A percentile compares a stretch with the other conserved stretches of the same genome.
These are phyloP conservation scores for Setaria viridis DNA, from an alignment of 202 grass and related monocot species.

Conservation along the genomic window DNA sequence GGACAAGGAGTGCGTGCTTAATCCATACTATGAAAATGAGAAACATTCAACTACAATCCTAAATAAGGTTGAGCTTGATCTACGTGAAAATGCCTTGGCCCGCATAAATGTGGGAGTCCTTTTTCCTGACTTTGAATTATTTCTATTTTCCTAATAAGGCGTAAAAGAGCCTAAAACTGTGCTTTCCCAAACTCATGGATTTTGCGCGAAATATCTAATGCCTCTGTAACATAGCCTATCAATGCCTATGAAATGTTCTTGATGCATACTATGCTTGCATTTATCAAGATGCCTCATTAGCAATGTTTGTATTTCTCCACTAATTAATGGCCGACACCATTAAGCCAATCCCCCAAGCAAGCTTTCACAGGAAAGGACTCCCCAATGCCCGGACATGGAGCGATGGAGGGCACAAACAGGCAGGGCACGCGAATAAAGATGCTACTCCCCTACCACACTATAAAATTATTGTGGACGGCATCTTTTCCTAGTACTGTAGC, in stretches of 20 bases:
- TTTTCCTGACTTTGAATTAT: not conserved
- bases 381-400: not conserved
- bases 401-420: conserved; percentile 24
- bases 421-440: conserved; percentile 52
- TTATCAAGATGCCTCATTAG: not conserved
- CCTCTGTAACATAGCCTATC: not conserved
- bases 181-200: not conserved
- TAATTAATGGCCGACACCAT: conserved; percentile 60
- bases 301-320: not conserved
- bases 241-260: not conserved
- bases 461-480: conserved; percentile 46
- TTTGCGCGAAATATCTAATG: not conserved
- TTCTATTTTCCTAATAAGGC: no score
- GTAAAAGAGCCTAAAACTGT: no score
- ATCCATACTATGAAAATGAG: not conserved
- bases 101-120: not conserved
- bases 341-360: conserved; percentile 32
- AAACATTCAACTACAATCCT: not conserved
- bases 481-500: not conserved
- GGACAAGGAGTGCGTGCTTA: not conserved
- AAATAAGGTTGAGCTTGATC: not conserved
- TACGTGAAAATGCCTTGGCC: not conserved
- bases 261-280: not conserved
- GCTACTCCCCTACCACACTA: not conserved
- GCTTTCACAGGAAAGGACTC: conserved; percentile 41